phyloP scores from a whole-genome alignment of 202 grass and related monocot species.

The Musa balbisiana region DNA sequence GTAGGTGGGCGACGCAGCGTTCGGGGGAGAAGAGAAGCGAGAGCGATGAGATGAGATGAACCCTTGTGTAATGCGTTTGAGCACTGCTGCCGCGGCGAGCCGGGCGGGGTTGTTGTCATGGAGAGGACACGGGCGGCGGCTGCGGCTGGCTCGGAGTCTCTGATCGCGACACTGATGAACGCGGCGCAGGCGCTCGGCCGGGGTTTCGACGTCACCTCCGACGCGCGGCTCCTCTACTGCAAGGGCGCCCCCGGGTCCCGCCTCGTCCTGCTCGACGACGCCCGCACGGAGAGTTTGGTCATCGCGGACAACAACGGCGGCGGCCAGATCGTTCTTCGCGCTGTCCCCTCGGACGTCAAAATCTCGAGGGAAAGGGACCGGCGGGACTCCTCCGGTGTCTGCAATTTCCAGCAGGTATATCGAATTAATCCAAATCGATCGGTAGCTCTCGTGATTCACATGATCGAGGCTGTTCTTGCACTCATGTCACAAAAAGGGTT shows the following conservation, averaged over 20 bases:
- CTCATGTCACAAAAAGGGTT: not conserved
- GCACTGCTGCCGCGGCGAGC: not conserved
- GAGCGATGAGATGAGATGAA: constrained; percentile 1
- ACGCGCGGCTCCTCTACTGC: constrained; percentile 91
- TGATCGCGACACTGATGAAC: constrained; percentile 59
- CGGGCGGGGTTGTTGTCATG: not conserved
- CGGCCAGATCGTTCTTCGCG: constrained; percentile 28
- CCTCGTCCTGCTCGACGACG: constrained; percentile 56
- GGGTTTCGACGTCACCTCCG: constrained; percentile 72
- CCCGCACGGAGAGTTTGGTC: constrained; percentile 34
- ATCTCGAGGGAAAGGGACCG: constrained; percentile 41
- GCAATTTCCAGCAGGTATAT: constrained; percentile 55
- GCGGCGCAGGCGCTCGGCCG: constrained; percentile 80
- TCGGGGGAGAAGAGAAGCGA: not conserved
- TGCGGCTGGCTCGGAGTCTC: not conserved
- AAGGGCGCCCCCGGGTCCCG: constrained; percentile 65
- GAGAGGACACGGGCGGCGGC: constrained; percentile 7
- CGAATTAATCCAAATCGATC: too few relatives aligned
- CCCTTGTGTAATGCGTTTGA: constrained; percentile 4
- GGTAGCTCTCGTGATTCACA: too few relatives aligned
- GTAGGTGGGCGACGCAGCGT: not conserved
- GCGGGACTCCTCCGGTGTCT: constrained; percentile 16
- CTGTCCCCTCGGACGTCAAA: constrained; percentile 40
- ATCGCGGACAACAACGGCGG: constrained; percentile 9
- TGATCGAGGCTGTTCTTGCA: not conserved